Base-by-base conservation (phyloP, 176 grass and related monocot species). In the Aegilops tauschii region DNA sequence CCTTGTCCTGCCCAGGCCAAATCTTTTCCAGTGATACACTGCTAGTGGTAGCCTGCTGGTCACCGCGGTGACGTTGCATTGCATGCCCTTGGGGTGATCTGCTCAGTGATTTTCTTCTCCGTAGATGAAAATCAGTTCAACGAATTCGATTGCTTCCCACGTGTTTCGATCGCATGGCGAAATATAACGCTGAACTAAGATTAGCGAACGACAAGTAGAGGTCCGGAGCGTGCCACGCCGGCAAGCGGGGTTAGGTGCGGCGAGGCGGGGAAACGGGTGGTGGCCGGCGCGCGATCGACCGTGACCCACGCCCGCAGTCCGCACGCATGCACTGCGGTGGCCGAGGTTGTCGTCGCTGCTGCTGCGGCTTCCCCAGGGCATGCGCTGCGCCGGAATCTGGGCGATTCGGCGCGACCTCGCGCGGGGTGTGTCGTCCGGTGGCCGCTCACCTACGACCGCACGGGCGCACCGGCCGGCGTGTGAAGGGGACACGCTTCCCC, bases 361-460 rank as follows among this genome's bases (percentile, higher is more conserved):
- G 54, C 54, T 52, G 49, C 40, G 12, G 14, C 49, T 52, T 52
- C 49, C 49, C 12, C 44, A 13, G 44, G 44, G 49, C 49, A 52
- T 4, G 49, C 73, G 65, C 68, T 59, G 77, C 77, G 77, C 82
- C 82, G 88, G 83, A 50, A 81, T 89, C 82, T 73, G 61, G 16
- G 59, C 79, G 45, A 23, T 14, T 14, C 54, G 40, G 82, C 76
- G 47, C 65, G 80, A 84, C 74, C 87, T n/a, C 65, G 23, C 77
- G 86, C 28, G 65, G 16, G 31, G 7, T 11, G 32, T 23, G 69
- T n/a, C 36, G 27, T 50, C 42, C 69, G 69, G 34, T 28, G 76
- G 68, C 88, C 18, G 82, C 61, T 89, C 82, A 85, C 77, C 82
- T 80, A 80, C 87, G 77, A 67, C 76, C 61, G 29, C 59, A 28